Percentiles rank a stretch among this genome's conserved stretches.
Evolutionary conservation across 768 basidiomycete species (phyloP).

Genomic region (Pluteus cervinus): DNA sequence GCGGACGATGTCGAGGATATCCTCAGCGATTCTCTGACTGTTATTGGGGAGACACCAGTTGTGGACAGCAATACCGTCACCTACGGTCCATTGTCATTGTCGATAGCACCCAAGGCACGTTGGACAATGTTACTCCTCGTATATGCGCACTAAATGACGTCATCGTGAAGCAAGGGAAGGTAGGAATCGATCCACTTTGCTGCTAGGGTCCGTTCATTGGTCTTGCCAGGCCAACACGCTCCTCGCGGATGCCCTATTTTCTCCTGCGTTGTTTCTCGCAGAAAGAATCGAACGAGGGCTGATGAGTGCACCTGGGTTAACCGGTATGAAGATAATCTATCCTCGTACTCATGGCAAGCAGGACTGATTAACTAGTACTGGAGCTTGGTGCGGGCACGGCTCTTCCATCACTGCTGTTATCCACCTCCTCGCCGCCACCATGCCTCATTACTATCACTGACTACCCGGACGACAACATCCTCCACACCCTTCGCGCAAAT

Average conservation of each 20-base stretch:
- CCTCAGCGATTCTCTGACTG: constrained; percentile 43
- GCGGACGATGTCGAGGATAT: constrained; percentile 41
- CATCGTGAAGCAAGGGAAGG: constrained; percentile 53
- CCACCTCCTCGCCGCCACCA: constrained; percentile 38
- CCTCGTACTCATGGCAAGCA: too few species aligned
- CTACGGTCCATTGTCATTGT: constrained; percentile 50
- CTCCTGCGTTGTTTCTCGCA: constrained; percentile 59
- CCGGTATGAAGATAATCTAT: too few species aligned
- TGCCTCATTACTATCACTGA: constrained; percentile 58
- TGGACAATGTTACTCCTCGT: constrained; percentile 4
- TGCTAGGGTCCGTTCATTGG: constrained; percentile 3
- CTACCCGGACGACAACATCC: constrained; percentile 58
- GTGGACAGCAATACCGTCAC: constrained; percentile 36
- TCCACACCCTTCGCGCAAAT: constrained; percentile 51
- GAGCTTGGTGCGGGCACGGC: constrained; percentile 70
- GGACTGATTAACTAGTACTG: constrained; percentile 42
- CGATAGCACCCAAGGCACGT: constrained; percentile 56
- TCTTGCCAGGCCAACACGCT: constrained; percentile 57
- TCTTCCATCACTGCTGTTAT: constrained; percentile 57
- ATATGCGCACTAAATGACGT: too few species aligned
- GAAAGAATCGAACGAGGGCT: constrained; percentile 57
- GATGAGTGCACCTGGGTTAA: constrained; percentile 33
- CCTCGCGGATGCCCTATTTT: constrained; percentile 70
- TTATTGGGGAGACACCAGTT: constrained; percentile 40
- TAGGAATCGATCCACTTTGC: constrained; percentile 20